Evolutionary conservation across 441 rosid genomes (phyloP).

Genomic region (Gossypium aridum): DNA sequence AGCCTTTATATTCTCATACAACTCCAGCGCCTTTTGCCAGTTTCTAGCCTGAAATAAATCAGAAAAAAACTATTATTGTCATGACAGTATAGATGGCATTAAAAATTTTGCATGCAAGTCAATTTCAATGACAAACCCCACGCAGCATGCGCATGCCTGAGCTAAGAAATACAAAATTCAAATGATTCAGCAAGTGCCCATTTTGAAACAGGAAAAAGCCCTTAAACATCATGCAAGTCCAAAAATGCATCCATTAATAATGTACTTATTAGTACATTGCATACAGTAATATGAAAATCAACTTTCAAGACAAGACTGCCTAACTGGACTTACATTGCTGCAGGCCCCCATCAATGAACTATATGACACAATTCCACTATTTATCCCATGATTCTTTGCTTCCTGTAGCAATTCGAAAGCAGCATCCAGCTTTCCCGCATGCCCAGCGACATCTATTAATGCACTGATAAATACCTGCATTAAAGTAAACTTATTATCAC

Average conservation of each 20-base stretch:
- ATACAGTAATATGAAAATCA: not conserved
- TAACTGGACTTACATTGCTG: constrained; percentile 60
- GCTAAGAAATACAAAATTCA: not conserved
- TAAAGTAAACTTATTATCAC: constrained; percentile 8
- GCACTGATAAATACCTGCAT: constrained; percentile 85
- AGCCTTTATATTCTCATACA: constrained; percentile 63
- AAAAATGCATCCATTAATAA: not conserved
- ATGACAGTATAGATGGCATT: not conserved
- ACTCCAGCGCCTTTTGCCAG: constrained; percentile 79
- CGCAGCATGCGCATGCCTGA: not conserved
- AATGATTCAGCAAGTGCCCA: not conserved
- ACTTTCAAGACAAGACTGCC: constrained; percentile 7
- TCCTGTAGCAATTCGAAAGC: constrained; percentile 66
- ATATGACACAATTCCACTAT: constrained; percentile 65
- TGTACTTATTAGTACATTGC: not conserved
- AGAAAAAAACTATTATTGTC: constrained; percentile 4
- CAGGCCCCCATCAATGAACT: constrained; percentile 99
- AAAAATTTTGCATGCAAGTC: constrained; percentile 3
- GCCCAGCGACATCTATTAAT: constrained; percentile 81
- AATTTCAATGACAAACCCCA: constrained; percentile 1
- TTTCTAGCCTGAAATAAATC: constrained; percentile 52
- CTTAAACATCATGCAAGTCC: not conserved
- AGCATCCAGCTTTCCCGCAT: constrained; percentile 68
- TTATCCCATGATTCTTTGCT: constrained; percentile 53
- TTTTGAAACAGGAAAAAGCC: not conserved